Base-by-base conservation (phyloP, 345 rosid genomes). In the Carallia brachiata region DNA sequence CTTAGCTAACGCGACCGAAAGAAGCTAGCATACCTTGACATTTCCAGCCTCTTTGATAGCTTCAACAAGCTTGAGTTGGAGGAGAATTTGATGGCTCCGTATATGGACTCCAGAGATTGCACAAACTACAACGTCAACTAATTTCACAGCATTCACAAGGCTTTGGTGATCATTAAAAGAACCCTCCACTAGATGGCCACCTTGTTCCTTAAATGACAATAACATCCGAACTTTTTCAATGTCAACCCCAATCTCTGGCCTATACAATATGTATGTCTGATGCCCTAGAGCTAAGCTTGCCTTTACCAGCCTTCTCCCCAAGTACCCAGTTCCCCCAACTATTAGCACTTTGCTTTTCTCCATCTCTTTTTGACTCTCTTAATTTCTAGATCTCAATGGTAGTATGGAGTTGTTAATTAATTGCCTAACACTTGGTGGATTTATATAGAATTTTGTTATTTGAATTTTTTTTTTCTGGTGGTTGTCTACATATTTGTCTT, bases 1-100 rank as follows among this genome's bases (percentile, higher is more conserved):
- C 3, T 53, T 53, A n/a, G 31, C 30, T 7, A 3, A 23, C 7
- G 16, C 36, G 5, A 53, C 7, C 5, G 6, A 32, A 52, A 6
- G 4, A 37, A 36, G 39, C 23, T 23, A 23, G 23, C 60, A 9
- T 76, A 93, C 98, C 93, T 88, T 80, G 6, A 93, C 77, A 70
- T 89, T 93, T 47, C 97, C 92, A 32, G 97, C 97, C 40, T 91
- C 91, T 80, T 88, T 88, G 68, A 93, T 91, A 39, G 98, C 94
- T 30, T 88, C 81, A 18, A 91, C 96, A 23, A 93, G 96, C 76
- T 85, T 88, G 68, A 89, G 94, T 78, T 93, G 98, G 23, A 88
- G 81, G 44, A 91, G 84, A 4, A 93, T 82, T 2, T 82, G 87
- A 69, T 89, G 98, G 80, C 85, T 86, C 58, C 98, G 71, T 52